Conservation (phyloP, 805 yeast species). For the Jamesozyma jinghongensis region DNA sequence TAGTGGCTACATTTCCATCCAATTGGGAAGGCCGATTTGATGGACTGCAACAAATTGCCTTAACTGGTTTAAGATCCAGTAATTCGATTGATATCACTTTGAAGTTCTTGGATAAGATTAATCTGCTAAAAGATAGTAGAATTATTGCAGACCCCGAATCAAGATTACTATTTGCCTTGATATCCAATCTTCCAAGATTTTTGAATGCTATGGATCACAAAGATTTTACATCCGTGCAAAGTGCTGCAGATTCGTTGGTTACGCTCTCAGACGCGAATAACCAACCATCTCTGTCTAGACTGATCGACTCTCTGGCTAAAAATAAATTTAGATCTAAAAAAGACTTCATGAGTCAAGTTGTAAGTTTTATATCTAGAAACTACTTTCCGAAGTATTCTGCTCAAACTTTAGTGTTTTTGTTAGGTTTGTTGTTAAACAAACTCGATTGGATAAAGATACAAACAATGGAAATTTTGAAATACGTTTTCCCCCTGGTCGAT, state of each 20-base stretch:
- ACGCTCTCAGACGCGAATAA: constrained; percentile 50
- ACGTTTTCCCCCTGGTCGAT: constrained; percentile 69
- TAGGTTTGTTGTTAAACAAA: constrained; percentile 73
- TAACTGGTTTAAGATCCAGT: constrained; percentile 78
- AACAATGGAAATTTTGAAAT: constrained; percentile 65
- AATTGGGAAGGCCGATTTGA: constrained; percentile 93
- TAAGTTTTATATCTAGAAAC: constrained; percentile 53
- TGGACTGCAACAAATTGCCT: constrained; percentile 70
- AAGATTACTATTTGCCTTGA: constrained; percentile 59
- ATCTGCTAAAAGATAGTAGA: constrained; percentile 57
- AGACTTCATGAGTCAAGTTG: constrained; percentile 77
- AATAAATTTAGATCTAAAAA: constrained; percentile 79
- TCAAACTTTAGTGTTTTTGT: constrained; percentile 59
- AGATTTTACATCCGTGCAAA: constrained; percentile 41
- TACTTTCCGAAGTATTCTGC: constrained; percentile 73
- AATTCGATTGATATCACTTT: constrained; percentile 72
- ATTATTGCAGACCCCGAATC: constrained; percentile 66
- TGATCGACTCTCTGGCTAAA: constrained; percentile 67
- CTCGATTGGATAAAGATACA: constrained; percentile 73
- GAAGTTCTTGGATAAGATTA: constrained; percentile 62
- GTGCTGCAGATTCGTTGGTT: constrained; percentile 49
- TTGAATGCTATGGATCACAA: constrained; percentile 65
- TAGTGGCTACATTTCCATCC: constrained; percentile 81
- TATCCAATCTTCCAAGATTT: constrained; percentile 77
- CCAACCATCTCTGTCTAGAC: constrained; percentile 54